phyloP scores from a whole-genome alignment of 2,329 filamentous ascomycete genomes.

The Lachnellula willkommii region DNA sequence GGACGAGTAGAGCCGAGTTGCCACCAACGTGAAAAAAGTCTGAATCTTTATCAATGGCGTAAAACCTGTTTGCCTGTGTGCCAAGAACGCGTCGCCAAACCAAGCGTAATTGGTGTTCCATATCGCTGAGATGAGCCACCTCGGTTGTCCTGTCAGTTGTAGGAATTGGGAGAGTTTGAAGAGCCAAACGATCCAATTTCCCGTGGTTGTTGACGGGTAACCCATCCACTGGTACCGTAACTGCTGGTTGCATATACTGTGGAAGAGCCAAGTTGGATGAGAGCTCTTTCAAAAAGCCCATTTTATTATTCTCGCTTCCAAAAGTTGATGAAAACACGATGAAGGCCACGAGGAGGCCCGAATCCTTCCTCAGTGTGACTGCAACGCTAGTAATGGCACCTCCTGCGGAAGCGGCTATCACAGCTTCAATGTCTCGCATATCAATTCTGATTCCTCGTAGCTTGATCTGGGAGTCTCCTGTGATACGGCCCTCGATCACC shows the following conservation, averaged over 20 bases:
- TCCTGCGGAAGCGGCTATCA: constrained; percentile 25
- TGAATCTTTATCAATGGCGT: not conserved
- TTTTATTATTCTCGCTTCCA: constrained; percentile 5
- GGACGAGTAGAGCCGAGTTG: constrained; percentile 13
- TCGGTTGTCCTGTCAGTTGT: not conserved
- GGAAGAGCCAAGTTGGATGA: constrained; percentile 24
- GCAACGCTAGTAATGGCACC: constrained; percentile 26
- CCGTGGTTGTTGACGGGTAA: constrained; percentile 30
- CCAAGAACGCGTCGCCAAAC: constrained; percentile 13
- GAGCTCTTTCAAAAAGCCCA: constrained; percentile 13
- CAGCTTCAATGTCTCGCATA: constrained; percentile 38
- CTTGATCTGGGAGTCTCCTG: constrained; percentile 35
- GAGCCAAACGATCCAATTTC: constrained; percentile 32
- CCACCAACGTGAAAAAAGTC: constrained; percentile 17
- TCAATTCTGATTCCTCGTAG: constrained; percentile 38
- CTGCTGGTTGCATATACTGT: constrained; percentile 34
- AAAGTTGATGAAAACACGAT: constrained; percentile 26
- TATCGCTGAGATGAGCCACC: too few species aligned
- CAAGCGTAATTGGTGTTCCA: constrained; percentile 3
- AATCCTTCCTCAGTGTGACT: constrained; percentile 19
- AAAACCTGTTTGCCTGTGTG: not conserved
- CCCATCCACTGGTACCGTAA: constrained; percentile 24
- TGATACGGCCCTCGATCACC: constrained; percentile 30
- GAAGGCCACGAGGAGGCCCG: constrained; percentile 32
- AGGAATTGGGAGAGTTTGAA: constrained; percentile 7